Percentiles rank a stretch among this genome's conserved stretches.
phyloP scores from a whole-genome alignment of 208 protist genomes.

The Crithidia acanthocephali region DNA sequence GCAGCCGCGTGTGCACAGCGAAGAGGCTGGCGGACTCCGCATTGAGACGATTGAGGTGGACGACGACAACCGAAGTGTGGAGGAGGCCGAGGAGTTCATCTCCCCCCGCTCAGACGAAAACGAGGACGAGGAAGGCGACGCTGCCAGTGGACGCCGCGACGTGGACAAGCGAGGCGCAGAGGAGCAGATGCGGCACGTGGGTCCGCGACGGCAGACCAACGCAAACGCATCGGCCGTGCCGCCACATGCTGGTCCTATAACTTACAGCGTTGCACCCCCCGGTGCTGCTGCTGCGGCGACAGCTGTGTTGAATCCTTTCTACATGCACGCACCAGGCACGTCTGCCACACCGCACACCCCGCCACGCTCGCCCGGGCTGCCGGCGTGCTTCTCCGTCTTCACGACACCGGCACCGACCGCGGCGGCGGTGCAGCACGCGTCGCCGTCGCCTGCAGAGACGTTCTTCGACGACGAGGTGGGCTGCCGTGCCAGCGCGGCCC shows the following conservation, averaged over 20 bases:
- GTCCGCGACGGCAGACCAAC: neutral
- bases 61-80: neutral
- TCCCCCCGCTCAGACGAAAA: neutral
- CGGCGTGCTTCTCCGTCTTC: conserved; percentile 9
- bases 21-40: too few species aligned
- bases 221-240: neutral
- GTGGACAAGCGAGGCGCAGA: conserved; percentile 3
- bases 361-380: conserved; percentile 5
- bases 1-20: neutral
- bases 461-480: conserved; percentile 4
- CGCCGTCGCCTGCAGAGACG: neutral
- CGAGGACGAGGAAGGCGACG: neutral
- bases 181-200: neutral
- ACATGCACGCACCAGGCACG: neutral
- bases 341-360: neutral
- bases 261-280: too few species aligned
- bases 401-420: neutral
- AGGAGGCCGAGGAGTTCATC: neutral
- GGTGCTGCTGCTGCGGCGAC: neutral
- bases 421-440: too few species aligned
- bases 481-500: neutral
- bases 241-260: neutral
- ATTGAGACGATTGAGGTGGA: neutral
- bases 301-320: neutral
- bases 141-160: neutral